phyloP scores from a whole-genome alignment of 75 land plant genomes.

The Cupressus sempervirens region DNA sequence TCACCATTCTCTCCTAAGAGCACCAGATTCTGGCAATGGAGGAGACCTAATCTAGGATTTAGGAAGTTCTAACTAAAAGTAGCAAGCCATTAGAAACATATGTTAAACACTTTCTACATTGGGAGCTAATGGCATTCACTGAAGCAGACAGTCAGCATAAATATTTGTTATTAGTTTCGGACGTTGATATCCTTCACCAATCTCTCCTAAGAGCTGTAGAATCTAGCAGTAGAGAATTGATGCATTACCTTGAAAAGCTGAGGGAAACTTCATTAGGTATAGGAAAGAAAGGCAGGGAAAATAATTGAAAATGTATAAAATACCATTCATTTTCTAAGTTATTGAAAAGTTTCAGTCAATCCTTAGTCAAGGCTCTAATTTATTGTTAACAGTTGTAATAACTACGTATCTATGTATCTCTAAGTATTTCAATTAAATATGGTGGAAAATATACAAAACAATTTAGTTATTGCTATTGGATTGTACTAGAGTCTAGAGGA shows the following conservation, averaged over 20 bases:
- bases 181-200: not conserved
- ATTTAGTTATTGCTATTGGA: not conserved
- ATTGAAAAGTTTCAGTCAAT: not conserved
- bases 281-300: not conserved
- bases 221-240: not conserved
- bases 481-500: too few relatives aligned
- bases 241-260: not conserved
- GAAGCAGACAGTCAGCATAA: not conserved
- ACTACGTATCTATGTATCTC: not conserved
- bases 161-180: not conserved
- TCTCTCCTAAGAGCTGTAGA: not conserved
- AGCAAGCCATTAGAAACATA: not conserved
- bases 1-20: not conserved
- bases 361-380: not conserved
- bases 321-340: not conserved
- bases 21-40: not conserved
- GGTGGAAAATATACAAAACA: not conserved
- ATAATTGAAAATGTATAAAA: not conserved
- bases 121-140: not conserved
- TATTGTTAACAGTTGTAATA: not conserved
- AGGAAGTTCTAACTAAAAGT: not conserved
- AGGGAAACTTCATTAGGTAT: not conserved
- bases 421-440: too few relatives aligned
- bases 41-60: too few relatives aligned
- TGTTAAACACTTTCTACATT: not conserved